Evolutionary conservation across 2,329 filamentous ascomycete genomes (phyloP).

Genomic region (Aureobasidium uvarum): DNA sequence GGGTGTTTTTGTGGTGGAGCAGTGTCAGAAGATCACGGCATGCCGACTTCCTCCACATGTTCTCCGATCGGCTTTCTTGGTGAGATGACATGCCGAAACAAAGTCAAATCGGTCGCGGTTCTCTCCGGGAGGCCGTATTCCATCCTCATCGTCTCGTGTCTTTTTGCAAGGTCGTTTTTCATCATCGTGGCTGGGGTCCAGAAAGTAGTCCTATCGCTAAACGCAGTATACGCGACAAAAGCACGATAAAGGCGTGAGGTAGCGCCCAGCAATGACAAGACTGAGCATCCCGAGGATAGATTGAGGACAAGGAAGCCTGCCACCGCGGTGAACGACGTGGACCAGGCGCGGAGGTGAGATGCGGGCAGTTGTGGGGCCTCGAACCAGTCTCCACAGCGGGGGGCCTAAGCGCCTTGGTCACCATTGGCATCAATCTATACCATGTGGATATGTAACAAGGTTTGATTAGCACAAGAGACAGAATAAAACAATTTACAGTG

Average conservation of each 20-base stretch:
- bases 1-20: neutral
- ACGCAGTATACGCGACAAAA: too few species aligned
- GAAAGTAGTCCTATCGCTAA: too few species aligned
- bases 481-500: neutral
- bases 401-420: neutral
- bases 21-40: neutral
- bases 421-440: neutral
- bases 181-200: too few species aligned
- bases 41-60: neutral
- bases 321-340: neutral
- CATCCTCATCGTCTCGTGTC: too few species aligned
- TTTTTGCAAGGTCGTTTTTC: too few species aligned
- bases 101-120: too few species aligned
- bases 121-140: too few species aligned
- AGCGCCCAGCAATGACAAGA: constrained; percentile 1
- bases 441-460: neutral
- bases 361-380: neutral
- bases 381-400: neutral
- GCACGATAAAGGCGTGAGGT: too few species aligned
- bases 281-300: neutral
- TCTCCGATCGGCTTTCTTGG: neutral
- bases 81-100: too few species aligned
- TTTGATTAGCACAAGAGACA: neutral
- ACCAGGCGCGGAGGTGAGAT: neutral
- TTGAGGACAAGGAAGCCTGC: neutral